Conservation (phyloP, 176 grass and related monocot species). For the Phoenix dactylifera region DNA sequence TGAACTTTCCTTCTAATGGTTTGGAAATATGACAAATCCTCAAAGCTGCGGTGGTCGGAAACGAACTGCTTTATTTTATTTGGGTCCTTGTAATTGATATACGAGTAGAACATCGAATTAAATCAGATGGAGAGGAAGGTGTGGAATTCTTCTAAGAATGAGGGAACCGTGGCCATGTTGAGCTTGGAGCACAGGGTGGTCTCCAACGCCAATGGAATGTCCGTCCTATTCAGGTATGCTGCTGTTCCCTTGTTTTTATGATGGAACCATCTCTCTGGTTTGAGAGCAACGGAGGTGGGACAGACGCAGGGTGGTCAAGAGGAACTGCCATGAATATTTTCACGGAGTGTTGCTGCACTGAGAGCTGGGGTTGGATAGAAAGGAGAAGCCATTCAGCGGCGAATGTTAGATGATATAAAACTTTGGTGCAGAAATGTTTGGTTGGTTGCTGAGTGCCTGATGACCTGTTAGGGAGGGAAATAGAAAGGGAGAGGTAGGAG, state of each 20-base stretch:
- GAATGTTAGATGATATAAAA: no score
- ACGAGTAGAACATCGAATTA: slow-evolving; percentile 51
- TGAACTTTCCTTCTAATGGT: slow-evolving; percentile 47
- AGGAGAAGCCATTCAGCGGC: no score
- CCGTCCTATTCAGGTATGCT: no score
- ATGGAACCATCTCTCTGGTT: no score
- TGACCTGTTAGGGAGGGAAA: neutral
- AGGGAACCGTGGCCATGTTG: neutral
- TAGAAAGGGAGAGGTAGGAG: neutral
- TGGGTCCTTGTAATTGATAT: slow-evolving; percentile 49
- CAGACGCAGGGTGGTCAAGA: no score
- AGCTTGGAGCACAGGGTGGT: slow-evolving; percentile 11
- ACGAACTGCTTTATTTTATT: slow-evolving; percentile 43
- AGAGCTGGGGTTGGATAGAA: no score
- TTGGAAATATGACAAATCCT: slow-evolving; percentile 42
- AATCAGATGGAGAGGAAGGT: slow-evolving; percentile 21
- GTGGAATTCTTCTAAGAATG: slow-evolving; percentile 13
- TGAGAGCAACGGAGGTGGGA: no score
- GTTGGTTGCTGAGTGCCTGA: slow-evolving; percentile 11
- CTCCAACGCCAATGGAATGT: no score
- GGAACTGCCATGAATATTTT: no score
- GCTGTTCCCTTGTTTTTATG: no score
- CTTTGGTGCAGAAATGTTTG: no score
- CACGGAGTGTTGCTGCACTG: no score
- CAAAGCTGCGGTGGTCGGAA: slow-evolving; percentile 37